Evolutionary conservation across 768 basidiomycete species (phyloP).

Genomic region (Podaxis sp.): DNA sequence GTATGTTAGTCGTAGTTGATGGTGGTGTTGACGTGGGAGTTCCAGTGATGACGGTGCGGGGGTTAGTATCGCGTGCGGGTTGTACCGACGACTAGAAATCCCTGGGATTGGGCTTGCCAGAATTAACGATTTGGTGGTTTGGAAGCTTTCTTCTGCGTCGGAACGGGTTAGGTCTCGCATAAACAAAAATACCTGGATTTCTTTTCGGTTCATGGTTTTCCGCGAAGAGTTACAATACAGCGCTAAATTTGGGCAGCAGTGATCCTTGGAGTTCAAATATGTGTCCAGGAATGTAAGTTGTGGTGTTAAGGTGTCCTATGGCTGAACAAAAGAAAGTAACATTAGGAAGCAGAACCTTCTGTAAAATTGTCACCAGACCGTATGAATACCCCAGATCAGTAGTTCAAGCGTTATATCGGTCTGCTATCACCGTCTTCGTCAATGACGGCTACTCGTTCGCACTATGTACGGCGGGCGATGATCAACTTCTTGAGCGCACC

Average conservation of each 20-base stretch:
- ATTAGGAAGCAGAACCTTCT: background rate
- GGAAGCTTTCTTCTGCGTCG: background rate
- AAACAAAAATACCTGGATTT: background rate
- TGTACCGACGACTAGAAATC: background rate
- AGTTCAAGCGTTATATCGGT: background rate
- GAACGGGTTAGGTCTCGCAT: background rate
- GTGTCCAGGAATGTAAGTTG: background rate
- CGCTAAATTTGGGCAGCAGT: background rate
- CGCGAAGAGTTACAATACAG: background rate
- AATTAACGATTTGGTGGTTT: background rate
- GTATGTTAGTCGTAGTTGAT: background rate
- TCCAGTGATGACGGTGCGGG: background rate
- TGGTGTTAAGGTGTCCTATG: background rate
- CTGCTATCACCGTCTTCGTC: background rate
- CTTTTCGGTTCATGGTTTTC: background rate
- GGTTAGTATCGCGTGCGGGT: background rate
- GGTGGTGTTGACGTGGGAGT: background rate
- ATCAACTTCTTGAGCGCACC: background rate
- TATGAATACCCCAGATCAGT: background rate
- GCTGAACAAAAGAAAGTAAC: background rate
- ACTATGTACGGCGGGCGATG: background rate
- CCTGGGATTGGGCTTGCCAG: background rate
- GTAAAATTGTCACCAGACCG: background rate
- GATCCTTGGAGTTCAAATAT: background rate
- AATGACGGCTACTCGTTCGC: background rate